phyloP scores from a whole-genome alignment of 768 basidiomycete species.

The Galerina sulciceps region DNA sequence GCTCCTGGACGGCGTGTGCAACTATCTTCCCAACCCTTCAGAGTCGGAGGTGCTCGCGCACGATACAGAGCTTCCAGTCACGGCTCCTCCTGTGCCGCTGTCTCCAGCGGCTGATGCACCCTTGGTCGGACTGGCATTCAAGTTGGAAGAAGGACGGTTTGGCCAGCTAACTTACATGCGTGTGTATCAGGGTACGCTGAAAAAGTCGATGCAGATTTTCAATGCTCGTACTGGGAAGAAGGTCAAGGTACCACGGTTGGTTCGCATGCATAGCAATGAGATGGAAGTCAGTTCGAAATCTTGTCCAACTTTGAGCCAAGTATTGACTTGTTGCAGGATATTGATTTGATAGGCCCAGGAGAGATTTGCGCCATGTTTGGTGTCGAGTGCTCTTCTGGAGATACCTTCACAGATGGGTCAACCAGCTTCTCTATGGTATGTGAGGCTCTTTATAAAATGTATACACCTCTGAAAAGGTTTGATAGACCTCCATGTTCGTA shows the following conservation, averaged over 20 bases:
- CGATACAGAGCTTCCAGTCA: constrained; percentile 71
- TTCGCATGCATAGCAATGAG: constrained; percentile 98
- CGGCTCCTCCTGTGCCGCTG: constrained; percentile 74
- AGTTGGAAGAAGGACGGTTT: constrained; percentile 96
- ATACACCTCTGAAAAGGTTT: constrained; percentile 3
- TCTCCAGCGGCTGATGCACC: constrained; percentile 85
- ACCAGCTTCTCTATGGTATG: constrained; percentile 91
- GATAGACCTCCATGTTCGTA: constrained; percentile 95
- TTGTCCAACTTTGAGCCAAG: background rate
- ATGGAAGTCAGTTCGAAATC: constrained; percentile 77
- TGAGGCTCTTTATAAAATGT: constrained; percentile 2
- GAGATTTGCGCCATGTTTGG: constrained; percentile 99
- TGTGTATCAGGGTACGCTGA: constrained; percentile 94
- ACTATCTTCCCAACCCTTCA: constrained; percentile 90
- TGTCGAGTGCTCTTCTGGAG: constrained; percentile 96
- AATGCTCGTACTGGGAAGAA: constrained; percentile 96
- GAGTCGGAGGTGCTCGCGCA: constrained; percentile 82
- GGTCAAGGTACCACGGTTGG: constrained; percentile 94
- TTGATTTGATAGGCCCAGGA: constrained; percentile 91
- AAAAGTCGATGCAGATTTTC: constrained; percentile 82
- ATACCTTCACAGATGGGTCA: constrained; percentile 94
- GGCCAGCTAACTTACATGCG: constrained; percentile 99
- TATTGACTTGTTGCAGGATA: constrained; percentile 57
- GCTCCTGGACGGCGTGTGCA: constrained; percentile 91
- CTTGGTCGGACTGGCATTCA: constrained; percentile 94